Conservation (phyloP, 371 early-diverging fungal species). For the Smittium culicis region DNA sequence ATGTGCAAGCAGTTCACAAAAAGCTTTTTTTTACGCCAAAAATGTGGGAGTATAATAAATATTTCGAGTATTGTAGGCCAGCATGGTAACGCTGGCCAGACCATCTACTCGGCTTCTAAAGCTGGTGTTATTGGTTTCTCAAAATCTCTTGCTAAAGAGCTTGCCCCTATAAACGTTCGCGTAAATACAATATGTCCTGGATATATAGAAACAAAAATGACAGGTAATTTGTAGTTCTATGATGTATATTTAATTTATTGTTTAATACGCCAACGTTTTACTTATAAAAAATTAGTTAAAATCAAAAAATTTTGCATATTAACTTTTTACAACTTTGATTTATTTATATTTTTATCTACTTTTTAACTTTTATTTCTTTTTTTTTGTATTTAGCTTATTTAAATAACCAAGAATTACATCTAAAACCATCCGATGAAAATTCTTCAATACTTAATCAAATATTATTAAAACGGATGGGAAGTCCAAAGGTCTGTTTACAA, state of each 20-base stretch:
- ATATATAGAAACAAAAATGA: conserved; percentile 79
- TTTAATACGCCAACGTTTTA: too few relatives aligned
- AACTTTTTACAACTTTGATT: too few relatives aligned
- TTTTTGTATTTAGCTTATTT: too few relatives aligned
- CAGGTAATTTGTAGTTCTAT: conserved; percentile 13
- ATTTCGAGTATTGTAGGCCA: conserved; percentile 66
- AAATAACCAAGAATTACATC: too few relatives aligned
- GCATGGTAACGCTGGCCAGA: conserved; percentile 63
- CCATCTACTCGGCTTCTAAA: conserved; percentile 54
- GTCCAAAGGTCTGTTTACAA: background rate
- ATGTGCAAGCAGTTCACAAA: conserved; percentile 42
- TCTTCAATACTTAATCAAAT: background rate
- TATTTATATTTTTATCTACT: too few relatives aligned
- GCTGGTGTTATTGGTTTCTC: conserved; percentile 74
- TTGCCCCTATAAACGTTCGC: conserved; percentile 54
- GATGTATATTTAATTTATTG: too few relatives aligned
- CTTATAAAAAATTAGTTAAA: too few relatives aligned
- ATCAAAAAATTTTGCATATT: too few relatives aligned
- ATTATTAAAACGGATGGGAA: background rate
- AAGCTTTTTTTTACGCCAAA: conserved; percentile 35
- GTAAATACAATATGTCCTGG: conserved; percentile 81
- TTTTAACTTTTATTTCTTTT: too few relatives aligned
- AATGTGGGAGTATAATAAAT: conserved; percentile 58
- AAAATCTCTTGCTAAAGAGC: conserved; percentile 62
- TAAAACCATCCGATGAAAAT: too few relatives aligned